Evolutionary conservation across 2,329 filamentous ascomycete genomes (phyloP).

Genomic region (Seiridium cupressi): DNA sequence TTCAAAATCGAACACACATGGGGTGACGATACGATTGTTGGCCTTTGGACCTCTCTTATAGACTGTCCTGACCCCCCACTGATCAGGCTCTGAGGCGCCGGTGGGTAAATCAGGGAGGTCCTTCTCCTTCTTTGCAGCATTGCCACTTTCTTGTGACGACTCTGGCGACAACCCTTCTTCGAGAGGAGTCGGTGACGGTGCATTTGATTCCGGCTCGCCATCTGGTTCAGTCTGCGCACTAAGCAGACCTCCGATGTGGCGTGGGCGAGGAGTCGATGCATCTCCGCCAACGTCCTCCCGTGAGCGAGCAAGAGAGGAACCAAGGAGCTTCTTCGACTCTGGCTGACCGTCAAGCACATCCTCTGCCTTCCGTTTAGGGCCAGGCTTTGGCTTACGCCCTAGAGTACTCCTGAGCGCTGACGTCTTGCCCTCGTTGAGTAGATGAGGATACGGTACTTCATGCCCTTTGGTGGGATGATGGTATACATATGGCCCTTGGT

Average conservation of each 20-base stretch:
- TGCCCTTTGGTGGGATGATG: conserved; percentile 20
- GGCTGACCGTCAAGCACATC: conserved; percentile 49
- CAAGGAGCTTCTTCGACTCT: conserved; percentile 44
- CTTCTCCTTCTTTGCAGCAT: conserved; percentile 17
- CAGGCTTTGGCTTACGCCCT: conserved; percentile 28
- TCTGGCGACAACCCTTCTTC: conserved; percentile 19
- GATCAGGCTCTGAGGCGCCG: conserved; percentile 46
- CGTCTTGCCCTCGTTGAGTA: conserved; percentile 28
- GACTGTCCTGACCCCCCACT: conserved; percentile 49
- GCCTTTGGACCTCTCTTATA: conserved; percentile 37
- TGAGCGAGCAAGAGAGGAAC: conserved; percentile 21
- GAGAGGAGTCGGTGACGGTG: conserved; percentile 22
- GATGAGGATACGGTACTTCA: conserved; percentile 29
- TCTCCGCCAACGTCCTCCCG: conserved; percentile 25
- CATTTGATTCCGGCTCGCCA: conserved; percentile 30
- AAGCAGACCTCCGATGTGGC: conserved; percentile 38
- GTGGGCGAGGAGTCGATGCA: conserved; percentile 29
- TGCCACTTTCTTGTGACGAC: conserved; percentile 19
- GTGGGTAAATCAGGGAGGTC: conserved; percentile 34
- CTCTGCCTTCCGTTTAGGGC: conserved; percentile 49
- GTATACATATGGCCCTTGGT: conserved; percentile 24
- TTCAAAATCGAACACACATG: conserved; percentile 45
- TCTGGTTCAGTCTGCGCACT: conserved; percentile 31
- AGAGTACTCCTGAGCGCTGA: conserved; percentile 25
- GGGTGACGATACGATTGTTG: conserved; percentile 54